Conservation (phyloP, 192 early-diverging fungal genomes). For the Chytriomyces sp. region DNA sequence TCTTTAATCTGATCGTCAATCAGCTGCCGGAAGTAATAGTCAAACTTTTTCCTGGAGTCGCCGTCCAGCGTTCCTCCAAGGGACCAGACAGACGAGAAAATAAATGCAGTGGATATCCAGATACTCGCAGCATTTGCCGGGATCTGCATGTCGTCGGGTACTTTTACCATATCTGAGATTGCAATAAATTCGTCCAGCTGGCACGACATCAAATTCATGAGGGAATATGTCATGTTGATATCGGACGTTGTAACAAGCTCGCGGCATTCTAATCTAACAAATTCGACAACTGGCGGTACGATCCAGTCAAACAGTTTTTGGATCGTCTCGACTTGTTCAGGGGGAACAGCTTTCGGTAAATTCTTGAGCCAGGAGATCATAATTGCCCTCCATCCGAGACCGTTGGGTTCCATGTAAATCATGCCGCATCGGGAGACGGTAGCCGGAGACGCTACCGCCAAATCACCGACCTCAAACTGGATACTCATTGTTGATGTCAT, state of each 20-base stretch:
- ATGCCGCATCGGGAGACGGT: conserved; percentile 68
- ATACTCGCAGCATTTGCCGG: conserved; percentile 51
- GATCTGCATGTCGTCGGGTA: conserved; percentile 39
- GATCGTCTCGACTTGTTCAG: conserved; percentile 47
- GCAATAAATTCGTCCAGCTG: conserved; percentile 56
- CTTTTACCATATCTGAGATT: conserved; percentile 31
- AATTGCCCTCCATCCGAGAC: conserved; percentile 61
- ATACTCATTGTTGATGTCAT: conserved; percentile 64
- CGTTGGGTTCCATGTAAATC: conserved; percentile 68
- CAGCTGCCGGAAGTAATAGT: conserved; percentile 55
- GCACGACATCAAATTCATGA: conserved; percentile 62
- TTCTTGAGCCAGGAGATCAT: conserved; percentile 60
- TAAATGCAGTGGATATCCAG: conserved; percentile 57
- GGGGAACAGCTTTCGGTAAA: conserved; percentile 45
- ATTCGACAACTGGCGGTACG: conserved; percentile 56
- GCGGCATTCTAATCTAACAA: conserved; percentile 51
- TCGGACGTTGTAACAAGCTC: conserved; percentile 56
- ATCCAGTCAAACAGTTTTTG: conserved; percentile 61
- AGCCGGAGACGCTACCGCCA: conserved; percentile 66
- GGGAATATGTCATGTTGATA: conserved; percentile 57
- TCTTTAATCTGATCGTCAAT: conserved; percentile 54
- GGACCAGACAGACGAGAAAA: conserved; percentile 63
- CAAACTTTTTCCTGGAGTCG: conserved; percentile 61
- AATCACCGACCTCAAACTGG: conserved; percentile 66
- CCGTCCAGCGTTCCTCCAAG: conserved; percentile 62